Conservation (phyloP, 116 monocot species). For the Thalassia testudinum region DNA sequence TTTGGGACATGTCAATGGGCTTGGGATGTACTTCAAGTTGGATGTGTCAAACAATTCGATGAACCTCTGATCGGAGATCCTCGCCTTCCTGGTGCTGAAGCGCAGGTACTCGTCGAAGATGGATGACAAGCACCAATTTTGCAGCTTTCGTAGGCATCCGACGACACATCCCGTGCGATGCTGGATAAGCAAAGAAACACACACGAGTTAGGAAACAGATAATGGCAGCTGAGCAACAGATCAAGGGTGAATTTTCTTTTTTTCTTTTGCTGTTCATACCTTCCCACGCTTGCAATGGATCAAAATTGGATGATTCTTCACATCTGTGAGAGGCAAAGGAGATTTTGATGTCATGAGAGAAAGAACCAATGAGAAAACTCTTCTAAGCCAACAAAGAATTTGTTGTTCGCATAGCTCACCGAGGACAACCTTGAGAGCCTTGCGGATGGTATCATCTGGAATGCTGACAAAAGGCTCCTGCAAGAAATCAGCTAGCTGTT, state of each 20-base stretch:
- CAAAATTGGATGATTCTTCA: conserved; percentile 54
- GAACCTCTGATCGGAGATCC: conserved; percentile 48
- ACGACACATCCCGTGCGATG: conserved; percentile 62
- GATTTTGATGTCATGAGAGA: not conserved
- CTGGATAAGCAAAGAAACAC: conserved; percentile 11
- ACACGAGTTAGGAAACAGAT: too few species aligned
- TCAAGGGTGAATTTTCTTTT: too few species aligned
- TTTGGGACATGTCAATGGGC: conserved; percentile 4
- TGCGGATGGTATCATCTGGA: conserved; percentile 52
- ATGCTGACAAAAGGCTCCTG: conserved; percentile 73
- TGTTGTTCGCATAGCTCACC: conserved; percentile 13
- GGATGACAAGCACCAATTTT: conserved; percentile 45
- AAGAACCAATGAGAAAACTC: not conserved
- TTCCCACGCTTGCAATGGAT: conserved; percentile 81
- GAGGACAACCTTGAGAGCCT: conserved; percentile 60
- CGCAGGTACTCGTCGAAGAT: conserved; percentile 56
- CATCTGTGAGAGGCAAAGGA: conserved; percentile 23
- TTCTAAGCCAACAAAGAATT: not conserved
- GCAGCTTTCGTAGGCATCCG: conserved; percentile 45
- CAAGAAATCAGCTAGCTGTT: not conserved
- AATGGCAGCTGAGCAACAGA: too few species aligned
- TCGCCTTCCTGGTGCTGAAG: conserved; percentile 43
- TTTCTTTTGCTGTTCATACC: conserved; percentile 18
- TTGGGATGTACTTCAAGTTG: conserved; percentile 19
- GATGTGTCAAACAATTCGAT: conserved; percentile 42